These are phyloP conservation scores for Lablab purpureus DNA, from an alignment of 306 rosid species.

Conservation along the genomic window DNA sequence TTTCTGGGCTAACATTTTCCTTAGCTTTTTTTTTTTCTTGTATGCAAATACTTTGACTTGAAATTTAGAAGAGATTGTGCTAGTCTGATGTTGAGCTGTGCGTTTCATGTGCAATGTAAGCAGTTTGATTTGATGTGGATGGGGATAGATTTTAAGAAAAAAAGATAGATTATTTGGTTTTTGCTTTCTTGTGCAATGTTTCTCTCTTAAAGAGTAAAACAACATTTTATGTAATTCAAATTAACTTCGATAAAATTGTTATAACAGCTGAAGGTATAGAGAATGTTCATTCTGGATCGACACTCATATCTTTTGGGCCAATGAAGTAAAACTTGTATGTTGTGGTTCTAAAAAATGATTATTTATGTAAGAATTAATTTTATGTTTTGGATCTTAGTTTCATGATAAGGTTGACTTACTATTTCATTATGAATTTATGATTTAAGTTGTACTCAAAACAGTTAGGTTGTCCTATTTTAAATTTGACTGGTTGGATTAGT, in stretches of 20 bases:
- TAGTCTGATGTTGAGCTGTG: not conserved
- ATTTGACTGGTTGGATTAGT: not conserved
- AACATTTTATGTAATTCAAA: too few species aligned
- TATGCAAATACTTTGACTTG: not conserved
- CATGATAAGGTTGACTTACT: not conserved
- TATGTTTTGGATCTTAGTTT: not conserved
- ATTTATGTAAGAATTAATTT: not conserved
- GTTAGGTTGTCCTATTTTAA: too few species aligned
- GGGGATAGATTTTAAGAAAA: too few species aligned
- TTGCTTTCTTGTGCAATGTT: too few species aligned
- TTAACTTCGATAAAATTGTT: too few species aligned
- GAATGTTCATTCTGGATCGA: too few species aligned
- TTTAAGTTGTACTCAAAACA: too few species aligned
- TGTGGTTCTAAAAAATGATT: not conserved
- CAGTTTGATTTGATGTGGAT: not conserved
- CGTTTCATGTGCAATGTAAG: not conserved
- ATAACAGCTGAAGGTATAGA: too few species aligned
- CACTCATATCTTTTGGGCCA: too few species aligned
- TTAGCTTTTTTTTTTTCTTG: slow-evolving; percentile 4
- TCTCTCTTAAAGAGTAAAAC: too few species aligned
- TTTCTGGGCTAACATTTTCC: not conserved
- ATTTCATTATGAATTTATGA: too few species aligned
- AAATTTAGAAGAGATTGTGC: not conserved
- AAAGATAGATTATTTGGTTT: too few species aligned
- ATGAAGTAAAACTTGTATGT: not conserved